Base-by-base conservation (phyloP, 176 grass and related monocot species). In the Olyra latifolia region DNA sequence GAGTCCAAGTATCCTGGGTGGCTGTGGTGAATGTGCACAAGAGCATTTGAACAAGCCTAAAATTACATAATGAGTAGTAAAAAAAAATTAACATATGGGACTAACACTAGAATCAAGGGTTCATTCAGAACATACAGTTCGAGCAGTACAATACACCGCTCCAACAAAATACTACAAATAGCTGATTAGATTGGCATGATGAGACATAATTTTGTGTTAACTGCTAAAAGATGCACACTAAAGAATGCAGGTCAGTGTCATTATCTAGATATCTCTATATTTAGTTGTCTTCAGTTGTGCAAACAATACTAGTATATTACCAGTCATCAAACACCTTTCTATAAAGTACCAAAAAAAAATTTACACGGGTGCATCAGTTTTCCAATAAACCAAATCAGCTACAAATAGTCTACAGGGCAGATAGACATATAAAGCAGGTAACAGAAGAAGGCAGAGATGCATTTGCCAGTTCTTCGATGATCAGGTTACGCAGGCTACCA, bases 1-100 rank as follows among this genome's bases (percentile, higher is more conserved):
- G 61, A 39, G 39, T 80, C 68, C 53, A 46, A 28, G n/a, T 76
- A 64, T 57, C 79, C n/a, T 19, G 40, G 4, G 49, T 69, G 42
- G 28, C 49, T 44, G 10, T 67, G 49, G 43, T 85, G 80, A 85
- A 87, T 83, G 81, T 81, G 91, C 40, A 48, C 70, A 69, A 93
- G 70, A 83, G 92, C 92, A 67, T 76, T 93, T 76, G 77, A 84
- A 91, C 87, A 95, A 71, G 90, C 90, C 90, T 98, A 35, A 39
- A 92, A 69, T 57, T 54, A 62, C 43, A 74, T 53, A 30, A 73
- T 82, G 60, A 71, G 23, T 41, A n/a, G 15, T 28, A 44, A 84
- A 39, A 84, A 68, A 74, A 43, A 20, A 15, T 85, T 71, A 80
- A 10, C 32, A 78, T 8, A 70, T 88, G 67, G 15, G 48, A 47